Percentiles rank a stretch among this genome's conserved stretches.
Evolutionary conservation across 768 basidiomycete species (phyloP).

Genomic region (Boletus huronensis): DNA sequence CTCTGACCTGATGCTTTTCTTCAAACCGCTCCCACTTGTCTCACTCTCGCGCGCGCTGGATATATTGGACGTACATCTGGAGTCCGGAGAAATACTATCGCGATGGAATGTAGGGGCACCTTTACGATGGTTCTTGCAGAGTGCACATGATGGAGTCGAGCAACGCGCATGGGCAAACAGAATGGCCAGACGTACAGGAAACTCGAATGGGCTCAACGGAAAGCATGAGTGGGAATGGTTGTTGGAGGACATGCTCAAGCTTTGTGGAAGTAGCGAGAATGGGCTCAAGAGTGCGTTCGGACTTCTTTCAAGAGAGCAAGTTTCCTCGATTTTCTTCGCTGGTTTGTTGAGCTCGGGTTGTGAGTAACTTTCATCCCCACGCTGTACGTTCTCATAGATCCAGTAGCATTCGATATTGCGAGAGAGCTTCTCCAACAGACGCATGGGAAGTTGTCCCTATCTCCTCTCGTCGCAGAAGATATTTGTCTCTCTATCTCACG

Average conservation of each 20-base stretch:
- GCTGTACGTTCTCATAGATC: constrained; percentile 7
- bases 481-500: constrained; percentile 77
- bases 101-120: constrained; percentile 84
- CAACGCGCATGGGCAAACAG: constrained; percentile 85
- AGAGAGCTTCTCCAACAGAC: constrained; percentile 53
- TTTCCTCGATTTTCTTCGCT: constrained; percentile 78
- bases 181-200: constrained; percentile 72
- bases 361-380: constrained; percentile 43
- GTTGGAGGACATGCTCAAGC: constrained; percentile 85
- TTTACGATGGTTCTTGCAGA: constrained; percentile 87
- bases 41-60: constrained; percentile 84
- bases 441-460: constrained; percentile 46
- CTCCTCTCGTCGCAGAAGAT: constrained; percentile 56
- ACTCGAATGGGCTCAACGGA: constrained; percentile 49
- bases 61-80: constrained; percentile 89
- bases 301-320: constrained; percentile 62
- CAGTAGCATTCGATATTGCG: constrained; percentile 64
- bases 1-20: constrained; percentile 74
- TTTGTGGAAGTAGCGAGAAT: constrained; percentile 61
- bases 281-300: constrained; percentile 78
- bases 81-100: constrained; percentile 87
- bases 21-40: constrained; percentile 69
- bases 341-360: constrained; percentile 86
- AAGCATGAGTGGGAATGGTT: constrained; percentile 84
- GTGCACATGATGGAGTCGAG: constrained; percentile 56